Conservation (phyloP, 192 early-diverging fungal species). For the Coemansia sp. region DNA sequence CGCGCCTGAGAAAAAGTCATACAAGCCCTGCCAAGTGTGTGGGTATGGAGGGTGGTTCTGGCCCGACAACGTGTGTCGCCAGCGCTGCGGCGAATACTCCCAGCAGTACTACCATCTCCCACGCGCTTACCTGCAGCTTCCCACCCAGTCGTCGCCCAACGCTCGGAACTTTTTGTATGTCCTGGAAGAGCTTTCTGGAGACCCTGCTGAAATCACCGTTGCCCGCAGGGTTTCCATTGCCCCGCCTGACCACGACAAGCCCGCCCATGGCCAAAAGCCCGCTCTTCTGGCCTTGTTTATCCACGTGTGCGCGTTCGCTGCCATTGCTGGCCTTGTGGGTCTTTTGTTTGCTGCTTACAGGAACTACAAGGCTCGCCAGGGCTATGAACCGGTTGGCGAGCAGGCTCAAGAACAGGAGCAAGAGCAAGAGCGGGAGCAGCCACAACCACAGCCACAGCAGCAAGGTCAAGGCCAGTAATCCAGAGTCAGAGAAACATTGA, state of each 20-base stretch:
- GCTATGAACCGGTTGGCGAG: slow-evolving; percentile 13
- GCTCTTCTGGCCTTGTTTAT: background rate
- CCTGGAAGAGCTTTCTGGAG: slow-evolving; percentile 41
- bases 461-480: no score
- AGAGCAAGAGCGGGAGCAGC: no score
- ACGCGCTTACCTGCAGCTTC: slow-evolving; percentile 26
- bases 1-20: slow-evolving; percentile 14
- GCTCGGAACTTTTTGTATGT: slow-evolving; percentile 19
- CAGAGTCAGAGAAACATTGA: no score
- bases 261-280: background rate
- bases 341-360: slow-evolving; percentile 7
- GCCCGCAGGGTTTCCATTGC: slow-evolving; percentile 20
- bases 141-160: background rate
- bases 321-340: background rate
- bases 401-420: background rate
- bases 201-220: slow-evolving; percentile 26
- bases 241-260: slow-evolving; percentile 1
- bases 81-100: slow-evolving; percentile 38
- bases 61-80: slow-evolving; percentile 35
- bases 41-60: slow-evolving; percentile 37
- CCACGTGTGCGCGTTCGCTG: background rate
- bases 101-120: slow-evolving; percentile 54
- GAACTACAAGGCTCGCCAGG: slow-evolving; percentile 16
- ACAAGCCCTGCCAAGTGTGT: slow-evolving; percentile 34
- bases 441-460: no score